Evolutionary conservation across 495 filamentous ascomycete genomes (phyloP).

Genomic region (Neurospora cerealis): DNA sequence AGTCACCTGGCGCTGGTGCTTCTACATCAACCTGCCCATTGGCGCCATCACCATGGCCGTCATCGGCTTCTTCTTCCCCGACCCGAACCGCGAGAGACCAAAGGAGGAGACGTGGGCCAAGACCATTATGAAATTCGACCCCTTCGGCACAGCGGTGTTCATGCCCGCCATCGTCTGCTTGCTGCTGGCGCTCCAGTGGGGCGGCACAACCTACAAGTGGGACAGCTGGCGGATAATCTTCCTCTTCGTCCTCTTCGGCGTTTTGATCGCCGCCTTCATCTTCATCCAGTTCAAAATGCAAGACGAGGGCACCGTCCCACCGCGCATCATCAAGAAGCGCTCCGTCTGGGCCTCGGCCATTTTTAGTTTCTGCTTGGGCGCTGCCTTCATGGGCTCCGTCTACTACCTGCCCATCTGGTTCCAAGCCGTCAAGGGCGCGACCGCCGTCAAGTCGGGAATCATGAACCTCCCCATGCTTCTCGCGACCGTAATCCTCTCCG

Average conservation of each 20-base stretch:
- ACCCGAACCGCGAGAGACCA: constrained; percentile 23
- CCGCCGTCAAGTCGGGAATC: constrained; percentile 63
- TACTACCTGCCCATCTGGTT: constrained; percentile 85
- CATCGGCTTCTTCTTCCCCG: constrained; percentile 50
- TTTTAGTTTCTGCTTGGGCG: constrained; percentile 48
- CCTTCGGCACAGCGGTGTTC: constrained; percentile 55
- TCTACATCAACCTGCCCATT: constrained; percentile 69
- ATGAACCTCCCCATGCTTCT: constrained; percentile 68
- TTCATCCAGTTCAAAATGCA: constrained; percentile 49
- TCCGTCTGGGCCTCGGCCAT: constrained; percentile 47
- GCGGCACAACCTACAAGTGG: constrained; percentile 64
- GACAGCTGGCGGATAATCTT: constrained; percentile 54
- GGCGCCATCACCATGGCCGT: constrained; percentile 54
- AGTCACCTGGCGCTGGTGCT: constrained; percentile 73
- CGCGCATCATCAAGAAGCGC: constrained; percentile 59
- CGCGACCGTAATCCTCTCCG: constrained; percentile 46
- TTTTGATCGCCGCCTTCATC: constrained; percentile 55
- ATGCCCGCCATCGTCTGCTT: constrained; percentile 63
- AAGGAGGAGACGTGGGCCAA: constrained; percentile 31
- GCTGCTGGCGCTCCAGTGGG: constrained; percentile 79
- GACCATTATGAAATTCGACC: constrained; percentile 53
- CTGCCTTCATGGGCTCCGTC: constrained; percentile 56
- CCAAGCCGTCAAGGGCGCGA: constrained; percentile 66
- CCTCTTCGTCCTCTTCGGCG: constrained; percentile 58
- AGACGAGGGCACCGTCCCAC: constrained; percentile 64